Base-by-base conservation (phyloP, 768 basidiomycete genomes). In the Collybiopsis confluens region DNA sequence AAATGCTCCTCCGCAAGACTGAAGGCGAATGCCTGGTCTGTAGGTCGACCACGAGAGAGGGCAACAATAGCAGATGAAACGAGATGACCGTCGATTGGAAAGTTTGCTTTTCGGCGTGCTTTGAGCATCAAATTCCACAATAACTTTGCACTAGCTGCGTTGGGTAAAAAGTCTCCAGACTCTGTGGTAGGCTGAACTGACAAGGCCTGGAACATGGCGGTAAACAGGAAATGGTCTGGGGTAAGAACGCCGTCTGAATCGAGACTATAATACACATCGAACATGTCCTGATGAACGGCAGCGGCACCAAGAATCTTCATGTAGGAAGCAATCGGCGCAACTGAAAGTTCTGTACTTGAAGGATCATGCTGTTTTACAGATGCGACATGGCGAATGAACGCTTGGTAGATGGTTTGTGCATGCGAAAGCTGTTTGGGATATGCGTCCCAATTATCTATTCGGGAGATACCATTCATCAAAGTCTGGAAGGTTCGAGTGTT, bases 261-360 rank as follows among this genome's bases (percentile, higher is more conserved):
- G 64, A 92, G 67, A 13, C 74, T 74, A 58, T 88, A 80, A 68
- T 83, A 92, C 45, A 92, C 80, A 56, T 91, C 88, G 58, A 90
- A 88, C 15, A 90, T 77, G 54, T 79, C 79, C 57, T 89, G 82
- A 54, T 84, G 78, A 9, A 77, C 68, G 13, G 78, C 77, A 6
- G 80, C 76, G 33, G 75, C 74, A 47, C 81, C 85, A 6, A 92
- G 78, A 36, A 90, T 76, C 51, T 75, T 78, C 43, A 92, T 78
- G 64, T 91, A 93, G 41, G 72, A 63, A 33, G 76, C 77, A 40
- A 85, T 67, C 20, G 86, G 83, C 18, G 59, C 36, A 3, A 69
- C 63, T n/a, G 71, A 70, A 36, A 85, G 70, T n/a, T 82, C 75
- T 9, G 70, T 52, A 56, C 78, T 78, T 4, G 62, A 56, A 3